Evolutionary conservation across 176 grass and related monocot species (phyloP).

Genomic region (Zizania latifolia): DNA sequence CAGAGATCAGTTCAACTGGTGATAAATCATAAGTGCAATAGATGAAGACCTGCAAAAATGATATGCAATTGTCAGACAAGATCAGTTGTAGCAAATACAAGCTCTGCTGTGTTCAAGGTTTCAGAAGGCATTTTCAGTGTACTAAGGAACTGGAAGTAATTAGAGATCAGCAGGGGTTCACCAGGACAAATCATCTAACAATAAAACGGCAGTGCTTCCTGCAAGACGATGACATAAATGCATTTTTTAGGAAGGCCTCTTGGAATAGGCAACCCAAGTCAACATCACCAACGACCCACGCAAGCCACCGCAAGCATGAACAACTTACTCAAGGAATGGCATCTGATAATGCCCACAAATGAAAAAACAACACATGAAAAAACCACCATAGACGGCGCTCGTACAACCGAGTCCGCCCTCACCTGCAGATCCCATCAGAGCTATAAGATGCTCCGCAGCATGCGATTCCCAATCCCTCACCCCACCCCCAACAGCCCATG

Average conservation of each 20-base stretch:
- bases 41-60: conserved; percentile 27
- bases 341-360: not conserved
- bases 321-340: not conserved
- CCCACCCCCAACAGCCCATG: not conserved
- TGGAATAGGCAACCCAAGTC: not conserved
- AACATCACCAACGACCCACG: not conserved
- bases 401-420: not conserved
- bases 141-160: not conserved
- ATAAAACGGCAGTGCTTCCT: not conserved
- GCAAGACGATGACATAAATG: not conserved
- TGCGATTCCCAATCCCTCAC: not conserved
- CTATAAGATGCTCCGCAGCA: not conserved
- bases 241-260: not conserved
- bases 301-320: not conserved
- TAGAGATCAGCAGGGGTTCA: not conserved
- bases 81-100: not conserved
- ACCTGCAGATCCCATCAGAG: not conserved
- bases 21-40: conserved; percentile 32
- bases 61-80: not conserved
- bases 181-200: not conserved
- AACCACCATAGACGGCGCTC: too few species aligned
- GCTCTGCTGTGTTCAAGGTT: not conserved
- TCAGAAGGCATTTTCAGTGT: not conserved
- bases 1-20: not conserved
- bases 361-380: not conserved